Base-by-base conservation (phyloP, 2,329 filamentous ascomycete species). In the Colletotrichum paranaense region DNA sequence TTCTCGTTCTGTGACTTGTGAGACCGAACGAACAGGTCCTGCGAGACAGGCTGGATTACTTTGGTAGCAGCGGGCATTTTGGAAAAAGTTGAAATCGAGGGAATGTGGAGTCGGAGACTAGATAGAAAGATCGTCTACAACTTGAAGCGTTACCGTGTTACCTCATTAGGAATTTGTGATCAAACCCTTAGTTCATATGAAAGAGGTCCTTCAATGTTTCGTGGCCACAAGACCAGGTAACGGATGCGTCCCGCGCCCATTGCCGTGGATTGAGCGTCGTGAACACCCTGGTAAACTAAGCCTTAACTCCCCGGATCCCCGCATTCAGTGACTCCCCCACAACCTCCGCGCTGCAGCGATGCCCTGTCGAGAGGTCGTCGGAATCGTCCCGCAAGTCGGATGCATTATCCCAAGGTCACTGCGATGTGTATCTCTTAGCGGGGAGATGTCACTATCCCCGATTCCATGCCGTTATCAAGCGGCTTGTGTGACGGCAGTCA, bases 401-500 rank as follows among this genome's bases (percentile, higher is more conserved):
- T 11, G 19, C 1, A 12, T 14, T 12, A 53, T 49, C 7, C 6
- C 35, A 4, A 16, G 16, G 28, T 55, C 2, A 12, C 3, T 16
- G 3, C 5, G 16, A 16, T 5, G 22, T 62, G 28, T 5, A 2
- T 30, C 6, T 8, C 8, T 14, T 2, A 49, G 42, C 62, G 52
- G 62, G 62, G 62, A 46, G 49, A 22, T 65, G 3, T n/a, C 12
- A 24, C n/a, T 65, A 57, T 65, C 52, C 22, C 62, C 62, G 30
- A 4, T 9, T 12, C 30, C 32, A 14, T 6, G 12, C 30, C 32
- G 24, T 19, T 19, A 46, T 22, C 16, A n/a, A 35, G 11, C 24
- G 16, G 52, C 52, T 30, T 4, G 12, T 30, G 19, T 65, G 19
- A 46, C 16, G 52, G 32, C 32, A 57, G 9, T 22, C 14, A 9